These are phyloP conservation scores for Gentiana macrophylla DNA, from an alignment of 257 asterid genomes.

Conservation along the genomic window DNA sequence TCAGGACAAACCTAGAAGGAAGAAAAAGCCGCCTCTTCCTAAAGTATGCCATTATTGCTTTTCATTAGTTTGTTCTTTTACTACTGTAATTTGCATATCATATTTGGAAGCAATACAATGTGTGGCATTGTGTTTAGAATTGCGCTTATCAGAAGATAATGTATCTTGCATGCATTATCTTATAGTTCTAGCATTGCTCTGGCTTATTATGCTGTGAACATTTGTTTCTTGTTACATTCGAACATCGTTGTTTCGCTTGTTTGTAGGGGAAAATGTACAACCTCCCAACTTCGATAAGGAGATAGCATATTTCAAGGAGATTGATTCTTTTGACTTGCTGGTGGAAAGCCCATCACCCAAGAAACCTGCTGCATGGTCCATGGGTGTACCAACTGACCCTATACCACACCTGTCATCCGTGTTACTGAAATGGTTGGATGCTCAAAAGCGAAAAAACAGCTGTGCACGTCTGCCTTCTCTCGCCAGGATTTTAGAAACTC, in stretches of 20 bases:
- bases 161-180: too few relatives aligned
- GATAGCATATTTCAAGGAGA: slow-evolving; percentile 76
- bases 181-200: not conserved
- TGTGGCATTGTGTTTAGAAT: too few relatives aligned
- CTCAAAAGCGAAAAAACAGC: slow-evolving; percentile 36
- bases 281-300: slow-evolving; percentile 58
- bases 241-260: slow-evolving; percentile 10
- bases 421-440: slow-evolving; percentile 63
- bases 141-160: not conserved
- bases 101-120: too few relatives aligned
- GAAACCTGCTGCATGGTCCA: slow-evolving; percentile 61
- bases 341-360: slow-evolving; percentile 98
- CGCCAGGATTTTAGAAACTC: slow-evolving; percentile 71
- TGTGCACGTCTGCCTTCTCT: slow-evolving; percentile 57
- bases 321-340: slow-evolving; percentile 77
- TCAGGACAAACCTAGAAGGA: slow-evolving; percentile 46
- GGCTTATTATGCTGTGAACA: not conserved
- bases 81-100: not conserved
- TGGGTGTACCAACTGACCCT: slow-evolving; percentile 32
- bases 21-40: slow-evolving; percentile 80
- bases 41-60: slow-evolving; percentile 31
- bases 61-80: slow-evolving; percentile 3
- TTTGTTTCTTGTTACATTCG: slow-evolving; percentile 7
- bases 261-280: slow-evolving; percentile 43
- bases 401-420: slow-evolving; percentile 69